phyloP scores from a whole-genome alignment of 768 basidiomycete species.

The Tricholoma flavovirens region DNA sequence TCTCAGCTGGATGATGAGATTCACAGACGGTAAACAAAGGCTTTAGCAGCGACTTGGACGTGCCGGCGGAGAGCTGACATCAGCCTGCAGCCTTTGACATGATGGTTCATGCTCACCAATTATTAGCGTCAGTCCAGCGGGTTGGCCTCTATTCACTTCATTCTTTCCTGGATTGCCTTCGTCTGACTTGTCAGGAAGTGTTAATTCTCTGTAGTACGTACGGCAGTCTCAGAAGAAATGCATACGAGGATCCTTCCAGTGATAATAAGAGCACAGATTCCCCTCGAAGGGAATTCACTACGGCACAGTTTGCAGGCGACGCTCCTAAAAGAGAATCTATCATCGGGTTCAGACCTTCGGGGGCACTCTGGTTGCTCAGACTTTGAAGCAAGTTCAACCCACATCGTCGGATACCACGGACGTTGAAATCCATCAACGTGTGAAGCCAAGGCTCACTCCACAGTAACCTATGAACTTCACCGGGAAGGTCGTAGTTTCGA shows the following conservation, averaged over 20 bases:
- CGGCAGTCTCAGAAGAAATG: constrained; percentile 2
- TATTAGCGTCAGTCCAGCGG: neutral
- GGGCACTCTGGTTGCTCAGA: neutral
- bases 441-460: neutral
- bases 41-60: neutral
- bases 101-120: neutral
- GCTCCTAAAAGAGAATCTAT: neutral
- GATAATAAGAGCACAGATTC: neutral
- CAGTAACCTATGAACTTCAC: neutral
- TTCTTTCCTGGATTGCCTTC: neutral
- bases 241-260: constrained; percentile 5
- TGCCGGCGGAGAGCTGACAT: too few species aligned
- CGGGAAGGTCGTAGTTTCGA: neutral
- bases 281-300: neutral
- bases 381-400: too few species aligned
- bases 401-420: neutral
- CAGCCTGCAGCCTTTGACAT: neutral
- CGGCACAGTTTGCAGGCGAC: neutral
- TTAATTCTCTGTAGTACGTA: constrained; percentile 2
- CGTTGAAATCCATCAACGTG: neutral
- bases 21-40: neutral
- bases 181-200: neutral
- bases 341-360: neutral
- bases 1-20: neutral
- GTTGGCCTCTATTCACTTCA: neutral